Percentiles rank a stretch among this genome's conserved stretches.
phyloP scores from a whole-genome alignment of 2,329 filamentous ascomycete genomes.

The Chalara sp. region DNA sequence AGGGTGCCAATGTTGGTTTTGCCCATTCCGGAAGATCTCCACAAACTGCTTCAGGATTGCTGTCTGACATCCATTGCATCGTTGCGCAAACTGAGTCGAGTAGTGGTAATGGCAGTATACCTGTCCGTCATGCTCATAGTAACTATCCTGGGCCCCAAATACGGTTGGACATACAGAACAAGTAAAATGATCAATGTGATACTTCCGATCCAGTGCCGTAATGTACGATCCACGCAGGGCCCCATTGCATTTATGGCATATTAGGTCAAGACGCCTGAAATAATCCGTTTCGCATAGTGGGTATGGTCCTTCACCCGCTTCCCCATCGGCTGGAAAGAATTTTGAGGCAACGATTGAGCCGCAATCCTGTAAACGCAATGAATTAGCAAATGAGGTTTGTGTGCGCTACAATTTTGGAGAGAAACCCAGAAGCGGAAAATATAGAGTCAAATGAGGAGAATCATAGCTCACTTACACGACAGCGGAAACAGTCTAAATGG shows the following conservation, averaged over 20 bases:
- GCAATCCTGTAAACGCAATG: conserved; percentile 63
- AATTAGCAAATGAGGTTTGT: conserved; percentile 8
- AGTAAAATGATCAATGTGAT: conserved; percentile 98
- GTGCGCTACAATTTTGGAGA: conserved; percentile 1
- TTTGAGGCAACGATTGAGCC: conserved; percentile 96
- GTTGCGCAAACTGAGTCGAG: conserved; percentile 92
- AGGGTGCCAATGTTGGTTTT: conserved; percentile 98
- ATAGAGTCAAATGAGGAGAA: too few species aligned
- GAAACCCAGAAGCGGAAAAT: too few species aligned
- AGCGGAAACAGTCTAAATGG: conserved; percentile 97
- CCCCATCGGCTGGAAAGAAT: conserved; percentile 95
- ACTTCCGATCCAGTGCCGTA: conserved; percentile 93
- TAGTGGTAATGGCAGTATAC: conserved; percentile 99
- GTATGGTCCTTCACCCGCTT: conserved; percentile 79
- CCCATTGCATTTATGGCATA: conserved; percentile 88
- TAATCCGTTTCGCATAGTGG: conserved; percentile 98
- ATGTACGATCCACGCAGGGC: conserved; percentile 96
- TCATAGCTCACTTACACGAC: conserved; percentile 54
- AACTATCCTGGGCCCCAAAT: conserved; percentile 97
- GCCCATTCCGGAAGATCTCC: conserved; percentile 94
- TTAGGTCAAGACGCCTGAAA: conserved; percentile 81
- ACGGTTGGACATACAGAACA: conserved; percentile 95
- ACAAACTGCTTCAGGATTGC: conserved; percentile 98
- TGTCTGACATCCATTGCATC: conserved; percentile 94
- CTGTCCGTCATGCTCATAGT: conserved; percentile 94